Conservation (phyloP, 2,329 filamentous ascomycete genomes). For the Sphaceloma murrayae region DNA sequence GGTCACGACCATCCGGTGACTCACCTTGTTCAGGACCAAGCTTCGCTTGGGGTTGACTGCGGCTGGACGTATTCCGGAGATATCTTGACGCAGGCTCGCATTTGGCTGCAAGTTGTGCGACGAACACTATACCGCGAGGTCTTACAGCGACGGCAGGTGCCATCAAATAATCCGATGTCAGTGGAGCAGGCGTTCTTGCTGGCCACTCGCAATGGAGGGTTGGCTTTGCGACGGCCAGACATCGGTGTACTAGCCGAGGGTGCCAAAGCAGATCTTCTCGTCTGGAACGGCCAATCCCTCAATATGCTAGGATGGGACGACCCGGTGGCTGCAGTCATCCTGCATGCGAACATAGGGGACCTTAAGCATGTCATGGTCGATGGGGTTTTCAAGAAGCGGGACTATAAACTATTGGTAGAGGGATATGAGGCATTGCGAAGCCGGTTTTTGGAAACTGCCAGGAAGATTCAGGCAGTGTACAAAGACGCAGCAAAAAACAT, state of each 20-base stretch:
- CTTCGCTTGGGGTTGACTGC: slow-evolving; percentile 46
- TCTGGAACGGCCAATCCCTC: slow-evolving; percentile 44
- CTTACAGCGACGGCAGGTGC: slow-evolving; percentile 36
- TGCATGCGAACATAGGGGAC: slow-evolving; percentile 47
- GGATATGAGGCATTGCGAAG: too few species aligned
- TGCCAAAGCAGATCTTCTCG: slow-evolving; percentile 46
- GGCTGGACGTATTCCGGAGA: slow-evolving; percentile 46
- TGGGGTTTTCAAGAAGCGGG: slow-evolving; percentile 39
- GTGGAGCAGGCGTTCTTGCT: slow-evolving; percentile 48
- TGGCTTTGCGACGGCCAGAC: slow-evolving; percentile 43
- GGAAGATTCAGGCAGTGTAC: too few species aligned
- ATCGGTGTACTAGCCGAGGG: slow-evolving; percentile 38
- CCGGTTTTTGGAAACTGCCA: too few species aligned
- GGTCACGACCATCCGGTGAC: slow-evolving; percentile 42
- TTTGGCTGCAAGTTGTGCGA: slow-evolving; percentile 13
- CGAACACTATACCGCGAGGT: slow-evolving; percentile 1
- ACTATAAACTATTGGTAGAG: slow-evolving; percentile 6
- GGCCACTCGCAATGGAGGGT: slow-evolving; percentile 44
- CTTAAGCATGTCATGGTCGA: slow-evolving; percentile 43
- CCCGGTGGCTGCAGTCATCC: slow-evolving; percentile 47
- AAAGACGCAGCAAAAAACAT: too few species aligned
- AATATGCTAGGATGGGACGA: slow-evolving; percentile 47
- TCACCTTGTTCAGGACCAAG: slow-evolving; percentile 42
- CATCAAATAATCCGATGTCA: slow-evolving; percentile 43
- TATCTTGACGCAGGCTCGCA: slow-evolving; percentile 13